These are phyloP conservation scores for Xanthoconium purpureum DNA, from an alignment of 768 basidiomycete genomes.

Conservation along the genomic window DNA sequence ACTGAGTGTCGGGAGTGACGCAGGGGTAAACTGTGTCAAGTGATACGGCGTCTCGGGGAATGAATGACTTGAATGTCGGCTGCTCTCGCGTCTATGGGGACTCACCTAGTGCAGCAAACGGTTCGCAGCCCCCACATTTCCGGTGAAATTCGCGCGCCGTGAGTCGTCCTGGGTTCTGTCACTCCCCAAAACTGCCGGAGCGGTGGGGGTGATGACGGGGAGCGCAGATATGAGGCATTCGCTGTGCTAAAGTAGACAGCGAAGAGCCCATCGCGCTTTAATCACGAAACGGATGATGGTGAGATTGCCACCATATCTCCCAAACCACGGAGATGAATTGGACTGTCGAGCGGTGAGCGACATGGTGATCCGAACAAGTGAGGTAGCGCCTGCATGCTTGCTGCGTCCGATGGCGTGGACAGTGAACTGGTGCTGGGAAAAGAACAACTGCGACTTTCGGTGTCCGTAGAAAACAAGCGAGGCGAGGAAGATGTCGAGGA, in stretches of 20 bases:
- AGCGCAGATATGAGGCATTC: neutral
- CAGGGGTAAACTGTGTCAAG: too few species aligned
- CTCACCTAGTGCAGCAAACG: neutral
- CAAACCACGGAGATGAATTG: neutral
- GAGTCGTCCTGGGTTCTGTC: neutral
- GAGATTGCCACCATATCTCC: neutral
- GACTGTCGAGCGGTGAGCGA: neutral
- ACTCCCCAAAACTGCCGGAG: too few species aligned
- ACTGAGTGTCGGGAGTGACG: too few species aligned
- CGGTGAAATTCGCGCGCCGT: neutral
- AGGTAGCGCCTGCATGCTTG: neutral
- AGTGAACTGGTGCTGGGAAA: neutral
- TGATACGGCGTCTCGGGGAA: too few species aligned
- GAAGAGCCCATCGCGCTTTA: neutral
- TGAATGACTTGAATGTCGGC: too few species aligned
- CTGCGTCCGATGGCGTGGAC: slow-evolving; percentile 1
- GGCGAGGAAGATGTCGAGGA: slow-evolving; percentile 9
- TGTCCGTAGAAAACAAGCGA: neutral
- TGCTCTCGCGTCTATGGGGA: too few species aligned
- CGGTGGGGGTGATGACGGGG: neutral
- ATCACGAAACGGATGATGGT: neutral
- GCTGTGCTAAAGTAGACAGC: neutral
- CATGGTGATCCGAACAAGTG: neutral
- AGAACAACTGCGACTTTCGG: neutral
- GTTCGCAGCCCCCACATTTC: neutral